These are phyloP conservation scores for Halteria grandinella DNA, from an alignment of 73 alveolate species.

Conservation along the genomic window DNA sequence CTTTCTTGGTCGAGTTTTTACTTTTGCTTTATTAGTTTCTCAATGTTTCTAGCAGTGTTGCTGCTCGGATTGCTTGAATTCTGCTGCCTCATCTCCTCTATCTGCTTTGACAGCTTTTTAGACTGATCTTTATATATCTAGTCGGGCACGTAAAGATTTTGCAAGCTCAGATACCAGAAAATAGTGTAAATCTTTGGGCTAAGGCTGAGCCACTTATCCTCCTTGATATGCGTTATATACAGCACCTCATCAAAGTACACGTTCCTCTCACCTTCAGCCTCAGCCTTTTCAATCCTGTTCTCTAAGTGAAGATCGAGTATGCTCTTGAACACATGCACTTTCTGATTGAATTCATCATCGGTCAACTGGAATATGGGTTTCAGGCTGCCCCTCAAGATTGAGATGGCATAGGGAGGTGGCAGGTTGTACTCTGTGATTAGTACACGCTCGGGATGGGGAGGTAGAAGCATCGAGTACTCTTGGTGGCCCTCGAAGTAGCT, in stretches of 20 bases:
- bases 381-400: constrained; percentile 64
- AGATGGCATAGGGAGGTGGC: constrained; percentile 64
- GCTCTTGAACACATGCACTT: constrained; percentile 36
- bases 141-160: constrained; percentile 52
- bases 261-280: constrained; percentile 20
- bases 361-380: constrained; percentile 46
- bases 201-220: constrained; percentile 46
- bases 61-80: background rate
- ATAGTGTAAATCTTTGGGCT: constrained; percentile 59
- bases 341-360: constrained; percentile 53
- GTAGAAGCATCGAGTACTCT: constrained; percentile 38
- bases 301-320: constrained; percentile 48
- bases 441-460: constrained; percentile 51
- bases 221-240: constrained; percentile 18
- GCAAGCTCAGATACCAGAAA: constrained; percentile 63
- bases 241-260: constrained; percentile 59
- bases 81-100: too few relatives aligned
- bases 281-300: background rate
- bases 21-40: constrained; percentile 20
- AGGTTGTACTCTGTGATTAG: constrained; percentile 46
- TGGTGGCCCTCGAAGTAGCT: constrained; percentile 24
- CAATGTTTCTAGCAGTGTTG: constrained; percentile 40
- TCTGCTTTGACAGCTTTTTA: background rate
- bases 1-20: constrained; percentile 19
- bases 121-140: constrained; percentile 36